Evolutionary conservation across 208 protist species (phyloP).

Genomic region (Trypanosoma theileri): DNA sequence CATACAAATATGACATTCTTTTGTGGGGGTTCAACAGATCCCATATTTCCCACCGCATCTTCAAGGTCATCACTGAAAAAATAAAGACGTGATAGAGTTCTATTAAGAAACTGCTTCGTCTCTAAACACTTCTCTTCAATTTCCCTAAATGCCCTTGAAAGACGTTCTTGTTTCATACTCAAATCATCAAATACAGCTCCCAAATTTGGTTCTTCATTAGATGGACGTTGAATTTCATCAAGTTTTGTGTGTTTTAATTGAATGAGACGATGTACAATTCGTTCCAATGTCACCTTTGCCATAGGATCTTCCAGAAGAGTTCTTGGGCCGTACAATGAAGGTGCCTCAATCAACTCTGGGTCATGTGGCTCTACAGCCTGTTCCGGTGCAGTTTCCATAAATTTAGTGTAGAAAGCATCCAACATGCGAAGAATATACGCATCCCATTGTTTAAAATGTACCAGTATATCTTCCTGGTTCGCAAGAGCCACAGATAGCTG

Average conservation of each 20-base stretch:
- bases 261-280: conserved; percentile 63
- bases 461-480: conserved; percentile 54
- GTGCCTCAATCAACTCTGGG: conserved; percentile 56
- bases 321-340: conserved; percentile 67
- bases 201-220: conserved; percentile 12
- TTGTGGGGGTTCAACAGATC: conserved; percentile 46
- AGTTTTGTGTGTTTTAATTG: conserved; percentile 57
- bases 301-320: conserved; percentile 65
- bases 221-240: conserved; percentile 18
- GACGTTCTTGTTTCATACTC: conserved; percentile 54
- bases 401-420: conserved; percentile 56
- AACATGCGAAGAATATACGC: conserved; percentile 56
- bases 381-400: conserved; percentile 51
- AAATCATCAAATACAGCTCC: conserved; percentile 34
- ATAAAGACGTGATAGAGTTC: conserved; percentile 53
- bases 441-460: conserved; percentile 82
- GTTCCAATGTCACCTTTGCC: conserved; percentile 68
- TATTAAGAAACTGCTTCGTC: conserved; percentile 36
- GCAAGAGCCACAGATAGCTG: conserved; percentile 45
- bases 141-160: conserved; percentile 62
- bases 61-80: conserved; percentile 87
- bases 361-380: conserved; percentile 46
- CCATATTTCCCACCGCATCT: conserved; percentile 32
- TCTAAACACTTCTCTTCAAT: conserved; percentile 50
- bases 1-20: conserved; percentile 77